phyloP scores from a whole-genome alignment of 2,329 filamentous ascomycete species.

The Xylariaceae sp. region DNA sequence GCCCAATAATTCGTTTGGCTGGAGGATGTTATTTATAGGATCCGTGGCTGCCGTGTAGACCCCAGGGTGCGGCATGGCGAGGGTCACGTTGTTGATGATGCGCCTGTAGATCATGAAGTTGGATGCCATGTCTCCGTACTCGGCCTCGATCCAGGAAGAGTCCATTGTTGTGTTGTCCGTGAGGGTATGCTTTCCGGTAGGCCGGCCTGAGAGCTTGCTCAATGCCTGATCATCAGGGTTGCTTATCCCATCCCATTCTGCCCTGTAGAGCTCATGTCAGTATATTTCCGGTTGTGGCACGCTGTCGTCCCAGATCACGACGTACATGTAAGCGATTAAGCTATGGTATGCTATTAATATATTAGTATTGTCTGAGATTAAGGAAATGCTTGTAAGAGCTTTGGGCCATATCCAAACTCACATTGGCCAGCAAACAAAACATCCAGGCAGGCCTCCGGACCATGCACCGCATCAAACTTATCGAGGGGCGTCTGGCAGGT shows the following conservation, averaged over 20 bases:
- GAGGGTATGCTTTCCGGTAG: slow-evolving; percentile 55
- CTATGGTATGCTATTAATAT: slow-evolving; percentile 54
- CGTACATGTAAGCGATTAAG: slow-evolving; percentile 52
- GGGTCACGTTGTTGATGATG: slow-evolving; percentile 68
- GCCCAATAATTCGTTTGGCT: slow-evolving; percentile 59
- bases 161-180: slow-evolving; percentile 68
- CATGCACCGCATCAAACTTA: slow-evolving; percentile 35
- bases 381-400: background rate
- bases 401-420: slow-evolving; percentile 20
- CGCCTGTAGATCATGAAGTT: slow-evolving; percentile 46
- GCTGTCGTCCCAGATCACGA: background rate
- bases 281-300: background rate
- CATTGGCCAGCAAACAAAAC: slow-evolving; percentile 64
- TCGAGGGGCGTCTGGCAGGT: slow-evolving; percentile 59
- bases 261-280: slow-evolving; percentile 30
- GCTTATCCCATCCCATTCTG: slow-evolving; percentile 48
- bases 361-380: slow-evolving; percentile 7
- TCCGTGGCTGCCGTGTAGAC: slow-evolving; percentile 60
- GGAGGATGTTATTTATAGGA: slow-evolving; percentile 58
- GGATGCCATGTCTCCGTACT: slow-evolving; percentile 46
- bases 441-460: slow-evolving; percentile 56
- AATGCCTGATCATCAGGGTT: slow-evolving; percentile 39
- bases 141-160: slow-evolving; percentile 61
- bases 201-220: slow-evolving; percentile 43
- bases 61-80: slow-evolving; percentile 69